phyloP scores from a whole-genome alignment of 1,139 yeast species.

The Pneumocystis wakefieldiae region DNA sequence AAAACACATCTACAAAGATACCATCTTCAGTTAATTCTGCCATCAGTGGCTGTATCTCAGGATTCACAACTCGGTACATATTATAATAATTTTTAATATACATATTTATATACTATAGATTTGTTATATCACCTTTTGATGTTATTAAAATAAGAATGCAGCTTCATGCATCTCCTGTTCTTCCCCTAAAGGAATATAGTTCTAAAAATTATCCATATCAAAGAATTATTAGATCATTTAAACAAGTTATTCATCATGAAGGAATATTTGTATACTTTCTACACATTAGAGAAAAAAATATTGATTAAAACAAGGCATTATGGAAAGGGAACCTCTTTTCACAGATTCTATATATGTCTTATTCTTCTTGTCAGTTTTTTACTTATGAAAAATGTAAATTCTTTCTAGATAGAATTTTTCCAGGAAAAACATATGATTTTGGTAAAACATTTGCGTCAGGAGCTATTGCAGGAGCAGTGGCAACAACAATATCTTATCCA shows the following conservation, averaged over 20 bases:
- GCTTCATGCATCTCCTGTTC: constrained; percentile 26
- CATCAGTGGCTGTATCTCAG: constrained; percentile 10
- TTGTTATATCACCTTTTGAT: constrained; percentile 78
- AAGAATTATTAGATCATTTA: constrained; percentile 5
- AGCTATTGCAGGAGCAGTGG: constrained; percentile 55
- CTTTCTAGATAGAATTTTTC: background rate
- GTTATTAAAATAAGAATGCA: constrained; percentile 78
- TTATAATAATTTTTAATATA: background rate
- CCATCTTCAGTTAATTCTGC: background rate
- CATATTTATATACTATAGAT: constrained; percentile 25
- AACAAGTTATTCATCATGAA: constrained; percentile 7
- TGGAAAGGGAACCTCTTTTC: constrained; percentile 98
- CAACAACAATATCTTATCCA: constrained; percentile 70
- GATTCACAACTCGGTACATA: constrained; percentile 7
- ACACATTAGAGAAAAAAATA: background rate
- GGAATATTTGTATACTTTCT: constrained; percentile 7
- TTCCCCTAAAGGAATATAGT: background rate
- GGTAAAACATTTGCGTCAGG: constrained; percentile 48
- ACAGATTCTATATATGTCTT: constrained; percentile 62
- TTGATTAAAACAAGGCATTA: constrained; percentile 29
- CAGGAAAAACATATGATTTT: background rate
- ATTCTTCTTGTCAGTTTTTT: constrained; percentile 76
- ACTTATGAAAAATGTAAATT: constrained; percentile 35
- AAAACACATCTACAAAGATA: background rate
- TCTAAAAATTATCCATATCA: background rate